Evolutionary conservation across 768 basidiomycete genomes (phyloP), one percentile per base, ranked within the genome.

Genomic region (Boletus eberwhitei): DNA sequence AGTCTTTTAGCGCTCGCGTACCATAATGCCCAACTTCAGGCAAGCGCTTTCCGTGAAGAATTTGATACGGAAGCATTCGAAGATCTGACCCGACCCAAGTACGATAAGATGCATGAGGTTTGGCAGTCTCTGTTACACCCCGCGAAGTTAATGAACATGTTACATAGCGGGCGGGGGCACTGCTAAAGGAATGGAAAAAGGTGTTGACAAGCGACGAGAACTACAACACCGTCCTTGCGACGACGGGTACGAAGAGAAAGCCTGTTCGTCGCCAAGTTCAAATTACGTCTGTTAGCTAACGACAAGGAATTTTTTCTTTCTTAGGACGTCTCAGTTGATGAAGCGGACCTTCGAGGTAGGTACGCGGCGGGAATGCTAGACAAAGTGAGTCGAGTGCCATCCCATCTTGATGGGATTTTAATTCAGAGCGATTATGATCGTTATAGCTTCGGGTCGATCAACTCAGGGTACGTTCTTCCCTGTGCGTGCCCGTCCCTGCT

Each of bases 31-130:
- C 90, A 95, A 63, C 79, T 98, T 8, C 86, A 97, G 72, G 92
- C 96, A 8, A 86, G 84, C 50, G 97, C 97, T 0, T 95, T 98
- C 73, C 85, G 90, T 48, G 91, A 97, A 65, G 84, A 93, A 54
- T 97, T 87, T 59, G 85, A 96, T 66, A 75, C 80, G 2, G 82
- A 84, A 52, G 73, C 82, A 0, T 91, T 93, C 57, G 86, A 90
- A 58, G 96, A 99, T 71, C 72, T 86, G 60, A 93, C 95, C 0
- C 67, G 79, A 54, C 95, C 95, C 5, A 86, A 88, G 61, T 73
- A 83, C 44, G 82, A 85, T 53, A 78, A 80, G 67, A 93, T 98
- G 52, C 88, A 92, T 64, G 84, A 88, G 78, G 92, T 90, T 54
- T 48, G 76, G 54, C 8, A 1, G 32, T 46, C 17, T 19, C 16